phyloP scores from a whole-genome alignment of 2,329 filamentous ascomycete species.

The Colletotrichum australisinense region DNA sequence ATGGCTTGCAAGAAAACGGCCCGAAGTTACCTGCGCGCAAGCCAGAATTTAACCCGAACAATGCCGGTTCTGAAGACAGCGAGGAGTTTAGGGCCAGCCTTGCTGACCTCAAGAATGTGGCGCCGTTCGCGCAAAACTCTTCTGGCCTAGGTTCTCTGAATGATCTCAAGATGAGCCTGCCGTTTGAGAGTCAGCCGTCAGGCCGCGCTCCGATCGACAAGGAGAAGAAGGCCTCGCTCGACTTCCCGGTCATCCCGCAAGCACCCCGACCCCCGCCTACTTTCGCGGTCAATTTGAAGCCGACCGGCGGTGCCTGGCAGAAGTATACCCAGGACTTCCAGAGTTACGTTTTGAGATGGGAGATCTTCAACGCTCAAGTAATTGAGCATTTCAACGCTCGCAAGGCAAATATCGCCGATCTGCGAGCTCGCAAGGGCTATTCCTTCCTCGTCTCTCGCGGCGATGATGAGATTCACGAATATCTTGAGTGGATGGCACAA shows the following conservation, averaged over 20 bases:
- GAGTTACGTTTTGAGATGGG: constrained; percentile 61
- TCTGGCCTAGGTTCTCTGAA: constrained; percentile 64
- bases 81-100: constrained; percentile 67
- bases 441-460: constrained; percentile 56
- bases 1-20: constrained; percentile 40
- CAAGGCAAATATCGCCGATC: constrained; percentile 54
- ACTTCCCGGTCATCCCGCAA: constrained; percentile 60
- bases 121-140: constrained; percentile 61
- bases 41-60: constrained; percentile 45
- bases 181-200: constrained; percentile 65
- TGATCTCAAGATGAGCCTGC: constrained; percentile 67
- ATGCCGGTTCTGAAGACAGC: constrained; percentile 65
- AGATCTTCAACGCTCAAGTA: constrained; percentile 58
- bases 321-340: constrained; percentile 66
- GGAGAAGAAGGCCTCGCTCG: constrained; percentile 49
- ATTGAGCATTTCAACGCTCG: constrained; percentile 67
- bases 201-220: constrained; percentile 50
- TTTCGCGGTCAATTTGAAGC: constrained; percentile 56
- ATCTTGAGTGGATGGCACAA: constrained; percentile 70
- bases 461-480: constrained; percentile 64
- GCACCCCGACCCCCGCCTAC: constrained; percentile 60
- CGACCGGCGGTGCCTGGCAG: constrained; percentile 56
- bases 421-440: constrained; percentile 54
- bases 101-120: constrained; percentile 66
- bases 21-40: constrained; percentile 37